Percentiles rank a stretch among this genome's conserved stretches.
phyloP scores from a whole-genome alignment of 2,329 filamentous ascomycete genomes.

The Colletotrichum sp. region DNA sequence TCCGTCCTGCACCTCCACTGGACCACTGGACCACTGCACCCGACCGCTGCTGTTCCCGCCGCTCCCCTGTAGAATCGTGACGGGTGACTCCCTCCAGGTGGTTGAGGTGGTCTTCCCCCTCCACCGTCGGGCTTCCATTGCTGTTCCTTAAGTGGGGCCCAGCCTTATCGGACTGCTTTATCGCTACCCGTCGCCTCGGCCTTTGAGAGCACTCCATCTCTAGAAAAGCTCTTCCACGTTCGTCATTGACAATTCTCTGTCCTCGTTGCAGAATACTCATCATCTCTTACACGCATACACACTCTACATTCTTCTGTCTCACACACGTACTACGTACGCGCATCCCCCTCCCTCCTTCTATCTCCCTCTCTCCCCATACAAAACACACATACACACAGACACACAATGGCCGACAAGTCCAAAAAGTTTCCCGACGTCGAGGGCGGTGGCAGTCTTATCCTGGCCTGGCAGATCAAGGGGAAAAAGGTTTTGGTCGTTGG shows the following conservation, averaged over 20 bases:
- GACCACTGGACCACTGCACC: neutral
- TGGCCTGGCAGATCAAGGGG: slow-evolving; percentile 93
- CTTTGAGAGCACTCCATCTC: neutral
- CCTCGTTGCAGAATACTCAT: neutral
- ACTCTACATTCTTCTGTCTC: neutral
- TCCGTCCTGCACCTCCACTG: neutral
- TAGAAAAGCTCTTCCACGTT: slow-evolving; percentile 3
- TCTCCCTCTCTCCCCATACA: neutral
- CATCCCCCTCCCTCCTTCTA: neutral
- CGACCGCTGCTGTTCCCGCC: neutral
- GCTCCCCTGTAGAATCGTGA: neutral
- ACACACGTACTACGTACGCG: neutral
- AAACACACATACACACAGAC: neutral
- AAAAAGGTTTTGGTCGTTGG: slow-evolving; percentile 93
- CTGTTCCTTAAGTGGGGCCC: neutral
- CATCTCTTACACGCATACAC: neutral
- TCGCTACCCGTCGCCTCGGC: neutral
- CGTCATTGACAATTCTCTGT: neutral
- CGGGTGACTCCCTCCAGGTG: neutral
- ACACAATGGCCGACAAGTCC: slow-evolving; percentile 21
- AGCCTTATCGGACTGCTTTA: slow-evolving; percentile 10
- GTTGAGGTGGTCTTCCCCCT: neutral
- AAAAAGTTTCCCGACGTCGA: slow-evolving; percentile 78
- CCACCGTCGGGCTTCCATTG: neutral
- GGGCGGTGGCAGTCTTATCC: slow-evolving; percentile 88